Base-by-base conservation (phyloP, 1,284 basidiomycete species). In the Flammula alnicola region DNA sequence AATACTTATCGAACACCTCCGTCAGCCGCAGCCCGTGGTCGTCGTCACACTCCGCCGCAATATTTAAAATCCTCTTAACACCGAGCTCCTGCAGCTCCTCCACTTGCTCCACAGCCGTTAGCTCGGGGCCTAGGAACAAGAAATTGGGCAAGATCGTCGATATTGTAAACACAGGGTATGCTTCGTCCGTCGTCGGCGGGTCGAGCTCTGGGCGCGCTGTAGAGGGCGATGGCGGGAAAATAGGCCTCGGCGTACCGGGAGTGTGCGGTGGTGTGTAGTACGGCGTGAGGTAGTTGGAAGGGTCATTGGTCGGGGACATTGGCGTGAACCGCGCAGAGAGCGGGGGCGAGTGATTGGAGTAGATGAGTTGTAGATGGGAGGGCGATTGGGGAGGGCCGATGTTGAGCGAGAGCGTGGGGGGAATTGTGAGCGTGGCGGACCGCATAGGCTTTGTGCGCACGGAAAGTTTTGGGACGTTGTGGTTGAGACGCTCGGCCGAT, bases 71-170 rank as follows among this genome's bases (percentile, higher is more conserved):
- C 37, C 93, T 77, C 63, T 84, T 88, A 45, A 98, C 86, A 0
- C 95, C 95, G n/a, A 92, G 71, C 0, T 73, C 66, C 51, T 81
- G 73, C 31, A 98, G 75, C 67, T 87, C 81, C 12, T 81, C 74
- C 8, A 94, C 87, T 62, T 98, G 91, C 51, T 83, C 83, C 41
- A 76, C 72, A 3, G 76, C 72, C 1, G 86, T 84, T n/a, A 92
- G 78, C 66, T 98, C 94, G 0, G 95, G 91, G 1, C 95, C 95
- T 12, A 98, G 80, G 67, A 84, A 98, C 16, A 98, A 76, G 69
- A 96, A 96, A 50, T 84, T 82, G 1, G 95, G 94, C 1, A 98
- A 75, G 55, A 98, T 97, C 9, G 86, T 91, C 10, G 92, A 94
- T 17, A 95, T 81, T 16, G 78, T 74, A 63, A 96, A 95, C 2